Percentiles rank a stretch among this genome's conserved stretches.
phyloP scores from a whole-genome alignment of 2,329 filamentous ascomycete species.

The Pseudogymnoascus sp. region DNA sequence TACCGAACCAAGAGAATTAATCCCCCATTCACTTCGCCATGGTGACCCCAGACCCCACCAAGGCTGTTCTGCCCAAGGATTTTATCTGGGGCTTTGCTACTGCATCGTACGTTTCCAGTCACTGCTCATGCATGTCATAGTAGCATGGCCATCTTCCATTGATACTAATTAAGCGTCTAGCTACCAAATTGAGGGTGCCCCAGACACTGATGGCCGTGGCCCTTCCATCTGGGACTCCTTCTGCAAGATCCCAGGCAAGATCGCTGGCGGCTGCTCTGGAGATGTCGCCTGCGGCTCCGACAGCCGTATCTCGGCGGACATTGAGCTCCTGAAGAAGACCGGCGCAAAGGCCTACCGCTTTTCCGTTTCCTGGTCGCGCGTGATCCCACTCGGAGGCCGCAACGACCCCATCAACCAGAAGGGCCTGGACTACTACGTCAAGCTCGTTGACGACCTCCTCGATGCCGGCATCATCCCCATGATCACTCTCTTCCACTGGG shows the following conservation, averaged over 20 bases:
- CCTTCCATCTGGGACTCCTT: conserved; percentile 91
- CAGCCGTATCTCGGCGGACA: conserved; percentile 70
- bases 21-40: background rate
- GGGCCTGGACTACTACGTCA: conserved; percentile 71
- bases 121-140: background rate
- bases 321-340: conserved; percentile 66
- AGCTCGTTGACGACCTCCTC: conserved; percentile 71
- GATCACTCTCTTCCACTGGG: conserved; percentile 84
- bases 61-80: conserved; percentile 51
- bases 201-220: conserved; percentile 67
- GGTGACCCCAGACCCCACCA: conserved; percentile 32
- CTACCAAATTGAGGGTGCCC: conserved; percentile 80
- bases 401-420: conserved; percentile 74
- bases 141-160: background rate
- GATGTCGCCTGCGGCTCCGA: conserved; percentile 82
- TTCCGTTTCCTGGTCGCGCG: conserved; percentile 76
- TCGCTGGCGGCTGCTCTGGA: conserved; percentile 69
- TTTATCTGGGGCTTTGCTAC: conserved; percentile 79
- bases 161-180: conserved; percentile 37
- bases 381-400: conserved; percentile 79
- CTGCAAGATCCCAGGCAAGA: conserved; percentile 73
- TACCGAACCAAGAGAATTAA: background rate
- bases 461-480: conserved; percentile 72
- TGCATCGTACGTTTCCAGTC: conserved; percentile 51
- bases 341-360: conserved; percentile 75